These are phyloP conservation scores for Pisolithus marmoratus DNA, from an alignment of 768 basidiomycete genomes.

Conservation along the genomic window DNA sequence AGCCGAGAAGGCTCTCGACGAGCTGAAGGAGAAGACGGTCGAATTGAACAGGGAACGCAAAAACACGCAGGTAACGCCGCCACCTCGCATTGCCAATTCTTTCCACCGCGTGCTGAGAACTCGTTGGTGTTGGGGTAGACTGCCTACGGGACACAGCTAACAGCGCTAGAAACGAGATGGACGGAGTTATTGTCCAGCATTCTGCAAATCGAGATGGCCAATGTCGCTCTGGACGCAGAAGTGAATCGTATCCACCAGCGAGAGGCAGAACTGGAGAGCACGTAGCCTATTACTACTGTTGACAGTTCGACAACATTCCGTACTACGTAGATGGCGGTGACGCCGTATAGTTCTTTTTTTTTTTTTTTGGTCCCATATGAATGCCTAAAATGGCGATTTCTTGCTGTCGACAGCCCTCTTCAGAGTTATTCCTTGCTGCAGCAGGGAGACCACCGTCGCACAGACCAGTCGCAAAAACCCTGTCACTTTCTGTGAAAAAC, in stretches of 20 bases:
- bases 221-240: slow-evolving; percentile 80
- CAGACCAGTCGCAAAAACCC: slow-evolving; percentile 4
- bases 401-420: slow-evolving; percentile 4
- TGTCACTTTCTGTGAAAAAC: not conserved
- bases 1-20: slow-evolving; percentile 67
- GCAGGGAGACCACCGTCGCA: slow-evolving; percentile 5
- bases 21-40: slow-evolving; percentile 70
- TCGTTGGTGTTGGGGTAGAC: slow-evolving; percentile 44
- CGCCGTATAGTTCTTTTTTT: too few relatives aligned
- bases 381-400: slow-evolving; percentile 22
- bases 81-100: not conserved
- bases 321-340: too few relatives aligned
- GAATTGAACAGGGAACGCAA: slow-evolving; percentile 87
- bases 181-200: slow-evolving; percentile 87
- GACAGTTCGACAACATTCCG: too few relatives aligned
- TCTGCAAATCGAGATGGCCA: slow-evolving; percentile 94
- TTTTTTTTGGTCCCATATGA: not conserved
- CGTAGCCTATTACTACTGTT: slow-evolving; percentile 1
- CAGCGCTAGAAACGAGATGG: slow-evolving; percentile 81
- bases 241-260: slow-evolving; percentile 53
- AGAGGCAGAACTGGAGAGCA: slow-evolving; percentile 56
- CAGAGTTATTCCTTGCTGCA: slow-evolving; percentile 11
- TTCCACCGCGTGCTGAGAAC: not conserved
- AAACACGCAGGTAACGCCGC: slow-evolving; percentile 62
- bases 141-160: slow-evolving; percentile 71